Percentiles rank a stretch among this genome's conserved stretches.
These are phyloP conservation scores for Litsea cubeba DNA, from an alignment of 164 flowering plant species.

Conservation along the genomic window DNA sequence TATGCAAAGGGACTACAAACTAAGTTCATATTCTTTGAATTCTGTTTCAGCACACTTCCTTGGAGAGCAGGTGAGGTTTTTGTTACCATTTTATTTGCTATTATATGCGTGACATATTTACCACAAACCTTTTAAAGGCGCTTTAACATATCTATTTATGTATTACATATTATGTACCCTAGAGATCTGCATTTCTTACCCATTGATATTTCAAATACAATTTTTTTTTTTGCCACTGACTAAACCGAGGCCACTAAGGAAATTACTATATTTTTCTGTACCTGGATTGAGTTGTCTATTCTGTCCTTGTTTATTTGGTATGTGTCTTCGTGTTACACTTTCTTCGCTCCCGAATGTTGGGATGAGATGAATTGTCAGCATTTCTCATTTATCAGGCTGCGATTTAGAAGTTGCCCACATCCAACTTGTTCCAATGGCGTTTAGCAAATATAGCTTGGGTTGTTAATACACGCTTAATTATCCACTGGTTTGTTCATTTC, in stretches of 20 bases:
- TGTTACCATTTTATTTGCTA: not conserved
- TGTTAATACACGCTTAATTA: not conserved
- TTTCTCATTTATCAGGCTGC: not conserved
- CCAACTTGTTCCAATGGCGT: not conserved
- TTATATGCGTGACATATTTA: too few relatives aligned
- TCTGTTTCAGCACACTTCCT: constrained; percentile 99
- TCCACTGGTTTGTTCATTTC: not conserved
- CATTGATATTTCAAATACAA: not conserved
- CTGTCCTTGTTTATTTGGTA: too few relatives aligned
- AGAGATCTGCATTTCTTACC: too few relatives aligned
- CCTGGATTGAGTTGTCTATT: not conserved
- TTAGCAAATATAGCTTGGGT: not conserved
- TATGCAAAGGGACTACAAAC: constrained; percentile 89
- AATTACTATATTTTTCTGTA: not conserved
- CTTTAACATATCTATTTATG: too few relatives aligned
- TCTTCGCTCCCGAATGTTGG: not conserved
- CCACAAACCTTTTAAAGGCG: too few relatives aligned
- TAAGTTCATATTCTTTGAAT: constrained; percentile 95
- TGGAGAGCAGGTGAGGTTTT: constrained; percentile 70
- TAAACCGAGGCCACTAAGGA: not conserved
- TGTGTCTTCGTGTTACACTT: too few relatives aligned
- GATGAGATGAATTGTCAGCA: not conserved
- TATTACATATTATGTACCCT: not conserved
- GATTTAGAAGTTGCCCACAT: not conserved
- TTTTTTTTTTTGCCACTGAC: not conserved